Evolutionary conservation across 1,284 basidiomycete genomes (phyloP).

Genomic region (Fomitopsis palustris): DNA sequence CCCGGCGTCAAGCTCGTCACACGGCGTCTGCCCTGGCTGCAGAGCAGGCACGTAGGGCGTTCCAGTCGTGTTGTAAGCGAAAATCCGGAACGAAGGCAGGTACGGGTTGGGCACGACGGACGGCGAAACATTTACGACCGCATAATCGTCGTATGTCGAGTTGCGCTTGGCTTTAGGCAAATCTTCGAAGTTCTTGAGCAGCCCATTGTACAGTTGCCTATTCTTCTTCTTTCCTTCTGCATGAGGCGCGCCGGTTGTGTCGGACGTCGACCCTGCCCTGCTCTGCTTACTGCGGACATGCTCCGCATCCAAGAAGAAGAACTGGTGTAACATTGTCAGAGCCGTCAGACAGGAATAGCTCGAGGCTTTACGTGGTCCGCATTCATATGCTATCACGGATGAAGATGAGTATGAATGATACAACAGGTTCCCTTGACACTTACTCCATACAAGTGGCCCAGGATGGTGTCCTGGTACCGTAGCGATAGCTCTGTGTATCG

Average conservation of each 20-base stretch:
- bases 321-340: conserved; percentile 34
- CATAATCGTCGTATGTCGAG: conserved; percentile 63
- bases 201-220: conserved; percentile 45
- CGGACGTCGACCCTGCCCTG: conserved; percentile 10
- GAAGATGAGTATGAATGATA: conserved; percentile 1
- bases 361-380: conserved; percentile 59
- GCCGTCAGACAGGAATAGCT: not conserved
- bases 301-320: conserved; percentile 58
- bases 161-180: conserved; percentile 51
- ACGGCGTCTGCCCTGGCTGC: conserved; percentile 28
- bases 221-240: conserved; percentile 20
- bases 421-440: conserved; percentile 24
- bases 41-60: conserved; percentile 23
- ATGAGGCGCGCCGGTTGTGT: conserved; percentile 12
- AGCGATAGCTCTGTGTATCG: conserved; percentile 83
- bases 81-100: conserved; percentile 79
- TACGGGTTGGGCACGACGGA: conserved; percentile 88
- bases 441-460: conserved; percentile 87
- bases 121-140: conserved; percentile 75
- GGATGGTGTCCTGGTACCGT: conserved; percentile 86
- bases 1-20: conserved; percentile 56
- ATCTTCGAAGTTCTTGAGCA: conserved; percentile 54
- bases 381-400: conserved; percentile 61
- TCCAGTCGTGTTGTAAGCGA: conserved; percentile 73
- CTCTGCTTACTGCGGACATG: conserved; percentile 36